Conservation (phyloP, 768 basidiomycete genomes). For the Strobilomyces echinocephalus region DNA sequence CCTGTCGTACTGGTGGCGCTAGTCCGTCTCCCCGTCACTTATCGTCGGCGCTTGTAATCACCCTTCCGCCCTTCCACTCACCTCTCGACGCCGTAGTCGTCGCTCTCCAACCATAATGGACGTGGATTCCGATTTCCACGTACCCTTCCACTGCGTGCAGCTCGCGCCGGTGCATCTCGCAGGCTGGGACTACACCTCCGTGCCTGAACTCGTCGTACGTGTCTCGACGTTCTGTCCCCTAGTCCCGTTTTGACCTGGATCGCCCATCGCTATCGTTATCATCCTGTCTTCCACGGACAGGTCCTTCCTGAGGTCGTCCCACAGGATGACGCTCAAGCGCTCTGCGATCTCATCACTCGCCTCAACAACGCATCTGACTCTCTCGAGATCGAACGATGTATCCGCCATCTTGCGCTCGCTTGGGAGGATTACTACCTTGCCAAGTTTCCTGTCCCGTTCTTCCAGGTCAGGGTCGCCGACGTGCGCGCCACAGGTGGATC, state of each 20-base stretch:
- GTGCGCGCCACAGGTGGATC: constrained; percentile 30
- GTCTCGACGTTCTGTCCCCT: background rate
- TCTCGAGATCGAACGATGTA: constrained; percentile 16
- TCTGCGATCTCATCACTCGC: constrained; percentile 14
- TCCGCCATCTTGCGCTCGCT: constrained; percentile 26
- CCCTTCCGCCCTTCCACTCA: background rate
- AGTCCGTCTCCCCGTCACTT: background rate
- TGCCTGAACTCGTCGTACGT: constrained; percentile 28
- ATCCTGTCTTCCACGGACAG: constrained; percentile 3
- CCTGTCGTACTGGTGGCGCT: background rate
- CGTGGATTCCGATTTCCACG: constrained; percentile 19
- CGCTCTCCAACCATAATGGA: constrained; percentile 11
- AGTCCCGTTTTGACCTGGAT: background rate
- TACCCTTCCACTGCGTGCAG: constrained; percentile 29
- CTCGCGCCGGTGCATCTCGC: constrained; percentile 25
- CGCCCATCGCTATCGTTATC: background rate
- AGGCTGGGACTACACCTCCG: constrained; percentile 26
- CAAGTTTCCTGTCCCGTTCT: constrained; percentile 29
- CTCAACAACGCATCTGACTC: constrained; percentile 16
- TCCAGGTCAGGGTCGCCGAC: constrained; percentile 30
- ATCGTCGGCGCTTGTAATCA: background rate
- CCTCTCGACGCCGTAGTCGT: background rate
- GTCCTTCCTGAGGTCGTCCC: constrained; percentile 20
- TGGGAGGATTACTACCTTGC: constrained; percentile 33
- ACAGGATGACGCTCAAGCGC: constrained; percentile 18